Evolutionary conservation across 768 basidiomycete species (phyloP), one percentile per base, ranked within the genome.

Genomic region (Royoungia palumana): DNA sequence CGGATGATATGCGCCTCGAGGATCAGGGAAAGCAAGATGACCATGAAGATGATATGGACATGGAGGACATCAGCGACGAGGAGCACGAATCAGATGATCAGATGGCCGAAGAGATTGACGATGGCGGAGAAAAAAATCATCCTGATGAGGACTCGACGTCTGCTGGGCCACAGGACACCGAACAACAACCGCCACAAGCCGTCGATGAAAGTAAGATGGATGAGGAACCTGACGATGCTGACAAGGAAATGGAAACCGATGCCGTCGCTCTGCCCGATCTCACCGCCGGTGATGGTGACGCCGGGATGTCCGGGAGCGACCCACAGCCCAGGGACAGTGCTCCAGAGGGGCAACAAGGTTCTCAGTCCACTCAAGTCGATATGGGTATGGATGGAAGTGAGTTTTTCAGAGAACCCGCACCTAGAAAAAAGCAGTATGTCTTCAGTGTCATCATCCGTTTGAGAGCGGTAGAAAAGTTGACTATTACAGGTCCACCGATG

Each of bases 1-100:
- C 95, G 0, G 94, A 97, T 28, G 83, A 92, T 53, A 74, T 95
- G 69, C 73, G 91, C 45, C 65, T 94, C 19, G 66, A 71, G 42
- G 57, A 57, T 17, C 56, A 51, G 24, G 67, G 67, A 39, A 62
- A 67, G 25, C 53, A 47, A 19, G 64, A 68, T 9, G 62, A 61
- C 19, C 52, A 56, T 2, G 54, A 12, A n/a, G 62, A 69, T 41
- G 61, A 60, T 17, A 42, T 51, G 5, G 57, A 42, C 7, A 65
- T 72, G 58, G 76, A 74, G 39, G 70, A 74, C 24, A 65, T 70
- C 57, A 65, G 70, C 6, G 66, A 65, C 30, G 64, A 66, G 8
- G 68, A 62, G 22, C 47, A 44, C 53, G 30, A 10, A 13, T 32
- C 54, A 9, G 63, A 69, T 6, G 56, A 59, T 41, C 58, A 60